These are phyloP conservation scores for Acanthamoeba triangularis DNA, from an alignment of 208 protist species.

Conservation along the genomic window DNA sequence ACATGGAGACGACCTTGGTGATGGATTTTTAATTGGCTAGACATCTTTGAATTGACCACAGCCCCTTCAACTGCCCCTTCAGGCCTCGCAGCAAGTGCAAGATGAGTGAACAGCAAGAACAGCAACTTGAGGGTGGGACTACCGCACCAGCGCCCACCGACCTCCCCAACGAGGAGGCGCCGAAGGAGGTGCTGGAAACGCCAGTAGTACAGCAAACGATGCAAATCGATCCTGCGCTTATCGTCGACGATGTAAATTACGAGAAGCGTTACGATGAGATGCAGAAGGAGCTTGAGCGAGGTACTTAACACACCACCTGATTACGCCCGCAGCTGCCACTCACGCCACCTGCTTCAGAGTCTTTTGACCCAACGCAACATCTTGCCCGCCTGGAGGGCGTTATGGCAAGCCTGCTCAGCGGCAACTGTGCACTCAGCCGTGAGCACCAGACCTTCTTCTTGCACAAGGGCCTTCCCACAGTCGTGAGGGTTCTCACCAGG, in stretches of 20 bases:
- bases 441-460: slow-evolving; percentile 64
- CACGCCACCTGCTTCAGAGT: neutral
- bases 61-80: too few relatives aligned
- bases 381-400: slow-evolving; percentile 1
- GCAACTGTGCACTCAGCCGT: neutral
- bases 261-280: slow-evolving; percentile 51
- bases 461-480: slow-evolving; percentile 21
- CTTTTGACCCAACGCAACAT: slow-evolving; percentile 12
- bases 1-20: too few relatives aligned
- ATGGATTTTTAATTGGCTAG: too few relatives aligned
- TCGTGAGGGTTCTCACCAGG: slow-evolving; percentile 23
- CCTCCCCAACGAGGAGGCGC: neutral
- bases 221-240: slow-evolving; percentile 14
- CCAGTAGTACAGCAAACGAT: neutral
- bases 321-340: too few relatives aligned
- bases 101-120: neutral
- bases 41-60: too few relatives aligned
- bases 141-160: neutral
- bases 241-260: neutral
- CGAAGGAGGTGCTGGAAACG: neutral
- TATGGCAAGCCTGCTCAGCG: neutral
- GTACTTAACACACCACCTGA: neutral
- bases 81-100: neutral
- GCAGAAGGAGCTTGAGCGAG: slow-evolving; percentile 30
- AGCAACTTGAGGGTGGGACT: neutral